Evolutionary conservation across 768 basidiomycete genomes (phyloP).

Genomic region (Suillus subaureus): DNA sequence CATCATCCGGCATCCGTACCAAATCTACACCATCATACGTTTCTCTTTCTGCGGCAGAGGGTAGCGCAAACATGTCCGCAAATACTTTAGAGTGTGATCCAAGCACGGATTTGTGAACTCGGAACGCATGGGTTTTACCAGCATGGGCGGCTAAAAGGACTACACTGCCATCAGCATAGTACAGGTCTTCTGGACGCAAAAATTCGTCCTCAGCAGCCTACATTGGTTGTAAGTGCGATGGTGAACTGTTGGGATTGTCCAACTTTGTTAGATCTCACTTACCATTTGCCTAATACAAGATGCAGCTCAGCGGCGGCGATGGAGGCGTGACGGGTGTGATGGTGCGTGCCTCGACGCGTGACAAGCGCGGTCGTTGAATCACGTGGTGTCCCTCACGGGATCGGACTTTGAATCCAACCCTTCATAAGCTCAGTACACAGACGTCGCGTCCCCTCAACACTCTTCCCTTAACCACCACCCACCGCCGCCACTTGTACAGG

Average conservation of each 20-base stretch:
- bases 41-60: slow-evolving; percentile 8
- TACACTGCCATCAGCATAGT: slow-evolving; percentile 4
- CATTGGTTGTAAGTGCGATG: too few relatives aligned
- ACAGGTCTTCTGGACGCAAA: not conserved
- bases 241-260: too few relatives aligned
- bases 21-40: slow-evolving; percentile 17
- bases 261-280: not conserved
- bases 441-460: slow-evolving; percentile 29
- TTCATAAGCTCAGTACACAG: slow-evolving; percentile 36
- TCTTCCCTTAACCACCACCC: slow-evolving; percentile 35
- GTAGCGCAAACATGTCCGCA: slow-evolving; percentile 29
- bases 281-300: not conserved
- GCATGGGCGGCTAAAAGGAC: slow-evolving; percentile 3
- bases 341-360: slow-evolving; percentile 32
- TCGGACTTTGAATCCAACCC: slow-evolving; percentile 39
- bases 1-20: slow-evolving; percentile 15
- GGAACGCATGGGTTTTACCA: slow-evolving; percentile 20
- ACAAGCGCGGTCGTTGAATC: slow-evolving; percentile 38
- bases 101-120: slow-evolving; percentile 34
- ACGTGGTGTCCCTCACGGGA: slow-evolving; percentile 28
- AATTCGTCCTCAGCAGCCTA: not conserved
- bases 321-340: slow-evolving; percentile 11
- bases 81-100: slow-evolving; percentile 32
- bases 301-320: not conserved
- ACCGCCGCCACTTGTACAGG: slow-evolving; percentile 19